These are phyloP conservation scores for Melastoma candidum DNA, from an alignment of 441 rosid species.

Conservation along the genomic window DNA sequence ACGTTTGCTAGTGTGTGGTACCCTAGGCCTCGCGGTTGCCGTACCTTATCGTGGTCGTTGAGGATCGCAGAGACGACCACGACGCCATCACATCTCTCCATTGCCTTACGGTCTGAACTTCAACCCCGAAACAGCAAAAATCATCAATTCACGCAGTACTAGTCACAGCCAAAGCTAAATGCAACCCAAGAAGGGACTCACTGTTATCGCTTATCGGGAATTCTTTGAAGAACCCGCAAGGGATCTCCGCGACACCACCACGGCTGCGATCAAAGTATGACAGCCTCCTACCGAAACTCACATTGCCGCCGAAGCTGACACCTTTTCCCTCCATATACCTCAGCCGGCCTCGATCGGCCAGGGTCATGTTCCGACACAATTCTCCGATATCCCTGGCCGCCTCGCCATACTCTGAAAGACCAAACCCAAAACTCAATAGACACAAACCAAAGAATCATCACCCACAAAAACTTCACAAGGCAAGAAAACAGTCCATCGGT, in stretches of 20 bases:
- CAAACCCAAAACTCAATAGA: neutral
- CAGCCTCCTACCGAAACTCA: slow-evolving; percentile 37
- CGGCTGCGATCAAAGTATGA: slow-evolving; percentile 44
- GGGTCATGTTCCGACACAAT: slow-evolving; percentile 26
- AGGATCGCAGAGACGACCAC: slow-evolving; percentile 86
- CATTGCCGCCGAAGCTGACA: slow-evolving; percentile 58
- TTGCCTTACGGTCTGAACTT: slow-evolving; percentile 51
- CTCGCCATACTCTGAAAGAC: slow-evolving; percentile 45
- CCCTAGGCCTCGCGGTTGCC: slow-evolving; percentile 80
- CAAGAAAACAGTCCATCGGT: too few relatives aligned
- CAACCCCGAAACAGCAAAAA: neutral
- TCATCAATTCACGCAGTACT: neutral
- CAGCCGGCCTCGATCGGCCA: slow-evolving; percentile 17
- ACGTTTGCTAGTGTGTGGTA: slow-evolving; percentile 40
- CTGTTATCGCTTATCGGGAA: slow-evolving; percentile 59
- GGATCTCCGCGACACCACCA: slow-evolving; percentile 30
- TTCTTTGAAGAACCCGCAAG: slow-evolving; percentile 71
- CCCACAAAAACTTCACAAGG: too few relatives aligned
- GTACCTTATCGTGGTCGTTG: slow-evolving; percentile 77
- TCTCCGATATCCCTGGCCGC: slow-evolving; percentile 48
- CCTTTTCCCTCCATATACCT: slow-evolving; percentile 40
- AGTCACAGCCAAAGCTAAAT: neutral
- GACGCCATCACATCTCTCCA: slow-evolving; percentile 61
- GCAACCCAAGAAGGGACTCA: slow-evolving; percentile 17
- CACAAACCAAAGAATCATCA: slow-evolving; percentile 4